Base-by-base conservation (phyloP, 2,329 filamentous ascomycete species). In the Tolypocladium amazonense region DNA sequence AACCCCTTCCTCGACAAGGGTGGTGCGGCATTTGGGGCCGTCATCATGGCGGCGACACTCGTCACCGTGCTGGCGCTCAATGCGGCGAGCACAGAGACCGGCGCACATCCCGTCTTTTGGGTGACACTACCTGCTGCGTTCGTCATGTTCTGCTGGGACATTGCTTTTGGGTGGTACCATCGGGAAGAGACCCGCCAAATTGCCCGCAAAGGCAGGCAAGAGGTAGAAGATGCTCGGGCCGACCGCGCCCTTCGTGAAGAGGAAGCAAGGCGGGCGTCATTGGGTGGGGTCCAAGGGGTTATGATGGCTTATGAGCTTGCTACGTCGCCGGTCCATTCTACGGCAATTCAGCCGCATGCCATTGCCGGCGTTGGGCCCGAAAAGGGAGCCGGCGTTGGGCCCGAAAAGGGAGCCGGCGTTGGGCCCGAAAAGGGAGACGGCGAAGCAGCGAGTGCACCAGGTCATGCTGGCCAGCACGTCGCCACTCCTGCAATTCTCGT, bases 1-100 rank as follows among this genome's bases (percentile, higher is more conserved):
- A 89, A 90, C 63, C 88, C 88, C 0, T 90, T 87, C 60, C 70
- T 90, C 0, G 88, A 91, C 67, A 88, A 84, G 63, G 74, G 76
- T 3, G 83, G 87, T 11, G 88, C 88, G 0, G 75, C 76, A 0
- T 86, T 89, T 59, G 87, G 87, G 1, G 83, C 79, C 0, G 63
- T 83, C 6, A 76, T 90, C 59, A 90, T 91, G 86, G 79, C 85
- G 1, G 78, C 77, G 0, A 88, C 87, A 0, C 77, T 91, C 33
- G 75, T 89, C 60, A 85, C 86, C 0, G 75, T 91, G 0, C 74
- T 90, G 2, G 83, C 79, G 0, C 68, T 90, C 35, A 90, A 90
- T 57, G 87, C 88, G 2, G 77, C 81, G 0, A 82, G 79, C 33
- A 72, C 79, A 14, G 75, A 70, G 0, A 76, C 72, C 0, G 74